phyloP scores from a whole-genome alignment of 768 basidiomycete species.

The Cystofilobasidium ferigula region DNA sequence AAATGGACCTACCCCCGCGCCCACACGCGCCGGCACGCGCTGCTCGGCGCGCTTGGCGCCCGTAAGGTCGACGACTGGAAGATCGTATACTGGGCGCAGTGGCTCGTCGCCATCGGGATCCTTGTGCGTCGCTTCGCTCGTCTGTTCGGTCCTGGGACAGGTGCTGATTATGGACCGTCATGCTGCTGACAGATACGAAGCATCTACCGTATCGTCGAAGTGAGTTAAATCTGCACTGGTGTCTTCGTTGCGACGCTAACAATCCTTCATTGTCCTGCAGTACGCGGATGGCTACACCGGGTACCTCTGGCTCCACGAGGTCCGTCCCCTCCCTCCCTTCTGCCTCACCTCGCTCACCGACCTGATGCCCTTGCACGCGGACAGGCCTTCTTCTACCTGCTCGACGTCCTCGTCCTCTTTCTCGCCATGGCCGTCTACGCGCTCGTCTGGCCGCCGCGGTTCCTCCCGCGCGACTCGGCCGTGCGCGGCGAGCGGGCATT shows the following conservation, averaged over 20 bases:
- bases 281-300: constrained; percentile 37
- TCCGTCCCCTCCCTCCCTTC: no score
- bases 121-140: constrained; percentile 42
- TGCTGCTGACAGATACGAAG: constrained; percentile 46
- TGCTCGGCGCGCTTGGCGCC: no score
- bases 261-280: neutral
- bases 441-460: constrained; percentile 53
- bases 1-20: constrained; percentile 41
- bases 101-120: constrained; percentile 53
- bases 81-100: constrained; percentile 45
- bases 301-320: constrained; percentile 50
- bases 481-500: constrained; percentile 3
- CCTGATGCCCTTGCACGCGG: constrained; percentile 39
- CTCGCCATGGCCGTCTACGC: constrained; percentile 51
- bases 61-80: constrained; percentile 46
- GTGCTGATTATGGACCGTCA: constrained; percentile 32
- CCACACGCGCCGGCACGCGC: neutral
- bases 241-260: constrained; percentile 41
- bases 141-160: constrained; percentile 14
- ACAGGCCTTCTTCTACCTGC: constrained; percentile 1
- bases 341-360: constrained; percentile 57
- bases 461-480: constrained; percentile 19
- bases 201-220: constrained; percentile 49
- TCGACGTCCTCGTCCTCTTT: constrained; percentile 47
- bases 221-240: constrained; percentile 41